A percentile compares a stretch with the other conserved stretches of the same genome.
These are phyloP conservation scores for Melaleuca quinquenervia DNA, from an alignment of 345 rosid genomes.

Conservation along the genomic window DNA sequence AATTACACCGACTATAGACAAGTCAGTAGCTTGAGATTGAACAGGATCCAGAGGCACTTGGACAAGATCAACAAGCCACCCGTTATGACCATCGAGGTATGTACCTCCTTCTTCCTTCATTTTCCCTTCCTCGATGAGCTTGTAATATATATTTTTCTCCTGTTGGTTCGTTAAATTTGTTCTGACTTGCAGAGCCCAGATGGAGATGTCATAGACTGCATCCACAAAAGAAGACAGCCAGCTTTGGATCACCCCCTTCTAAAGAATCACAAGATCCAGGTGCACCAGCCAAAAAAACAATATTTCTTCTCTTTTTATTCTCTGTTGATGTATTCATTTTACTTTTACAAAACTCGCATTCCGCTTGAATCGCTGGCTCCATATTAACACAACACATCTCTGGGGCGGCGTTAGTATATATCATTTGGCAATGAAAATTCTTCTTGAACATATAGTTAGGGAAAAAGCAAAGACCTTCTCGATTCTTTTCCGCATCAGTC, in stretches of 20 bases:
- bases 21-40: slow-evolving; percentile 68
- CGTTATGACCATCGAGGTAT: slow-evolving; percentile 70
- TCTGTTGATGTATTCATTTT: not conserved
- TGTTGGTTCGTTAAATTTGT: not conserved
- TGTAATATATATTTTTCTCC: not conserved
- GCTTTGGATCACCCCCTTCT: slow-evolving; percentile 93
- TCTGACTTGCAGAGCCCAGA: slow-evolving; percentile 44
- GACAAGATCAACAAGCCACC: slow-evolving; percentile 78
- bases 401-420: not conserved
- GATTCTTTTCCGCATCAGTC: not conserved
- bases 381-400: too few species aligned
- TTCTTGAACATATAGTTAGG: not conserved
- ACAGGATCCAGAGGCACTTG: slow-evolving; percentile 72
- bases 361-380: not conserved
- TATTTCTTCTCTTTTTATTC: not conserved
- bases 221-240: slow-evolving; percentile 75
- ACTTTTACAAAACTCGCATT: not conserved
- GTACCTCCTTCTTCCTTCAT: not conserved
- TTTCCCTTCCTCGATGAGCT: not conserved
- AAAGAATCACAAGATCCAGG: slow-evolving; percentile 96
- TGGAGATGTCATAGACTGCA: slow-evolving; percentile 92
- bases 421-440: not conserved
- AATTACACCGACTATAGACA: slow-evolving; percentile 43
- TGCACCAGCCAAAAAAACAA: not conserved
- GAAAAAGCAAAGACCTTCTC: not conserved